Percentiles rank a stretch among this genome's conserved stretches.
Evolutionary conservation across 2,329 filamentous ascomycete genomes (phyloP).

Genomic region (Calonectria hawksworthii): DNA sequence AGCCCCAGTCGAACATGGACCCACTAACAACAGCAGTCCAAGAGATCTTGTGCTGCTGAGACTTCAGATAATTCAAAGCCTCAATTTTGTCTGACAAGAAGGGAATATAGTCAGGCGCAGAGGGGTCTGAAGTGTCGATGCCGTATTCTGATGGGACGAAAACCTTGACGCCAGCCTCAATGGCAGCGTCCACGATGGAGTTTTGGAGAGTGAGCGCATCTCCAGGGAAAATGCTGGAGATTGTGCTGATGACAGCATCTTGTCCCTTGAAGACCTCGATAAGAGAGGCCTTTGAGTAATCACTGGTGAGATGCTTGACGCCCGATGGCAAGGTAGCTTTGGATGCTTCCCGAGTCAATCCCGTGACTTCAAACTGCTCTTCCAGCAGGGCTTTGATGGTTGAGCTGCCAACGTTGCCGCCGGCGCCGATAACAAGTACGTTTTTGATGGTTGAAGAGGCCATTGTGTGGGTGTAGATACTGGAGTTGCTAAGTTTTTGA

Average conservation of each 20-base stretch:
- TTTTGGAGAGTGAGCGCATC: not conserved
- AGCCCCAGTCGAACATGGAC: constrained; percentile 27
- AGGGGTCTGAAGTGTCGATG: not conserved
- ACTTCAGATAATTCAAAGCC: constrained; percentile 16
- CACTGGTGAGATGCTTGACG: constrained; percentile 6
- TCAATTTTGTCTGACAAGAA: constrained; percentile 23
- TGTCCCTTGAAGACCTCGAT: not conserved
- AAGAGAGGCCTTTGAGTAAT: constrained; percentile 16
- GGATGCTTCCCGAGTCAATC: constrained; percentile 18
- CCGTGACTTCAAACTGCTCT: constrained; percentile 15
- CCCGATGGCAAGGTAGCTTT: not conserved
- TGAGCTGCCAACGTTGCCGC: constrained; percentile 21
- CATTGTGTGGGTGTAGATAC: not conserved
- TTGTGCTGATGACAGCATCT: constrained; percentile 17
- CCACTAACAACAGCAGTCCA: constrained; percentile 22
- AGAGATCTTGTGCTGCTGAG: constrained; percentile 15
- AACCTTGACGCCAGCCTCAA: not conserved
- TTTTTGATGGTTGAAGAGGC: constrained; percentile 11
- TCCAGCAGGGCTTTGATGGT: constrained; percentile 12
- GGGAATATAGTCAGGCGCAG: not conserved
- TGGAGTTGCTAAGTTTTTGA: not conserved
- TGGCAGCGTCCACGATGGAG: not conserved
- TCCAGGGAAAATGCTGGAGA: not conserved
- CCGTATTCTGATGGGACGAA: constrained; percentile 9
- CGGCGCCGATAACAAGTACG: constrained; percentile 15